Base-by-base conservation (phyloP, 768 basidiomycete species). In the Mycena albidolilacea region DNA sequence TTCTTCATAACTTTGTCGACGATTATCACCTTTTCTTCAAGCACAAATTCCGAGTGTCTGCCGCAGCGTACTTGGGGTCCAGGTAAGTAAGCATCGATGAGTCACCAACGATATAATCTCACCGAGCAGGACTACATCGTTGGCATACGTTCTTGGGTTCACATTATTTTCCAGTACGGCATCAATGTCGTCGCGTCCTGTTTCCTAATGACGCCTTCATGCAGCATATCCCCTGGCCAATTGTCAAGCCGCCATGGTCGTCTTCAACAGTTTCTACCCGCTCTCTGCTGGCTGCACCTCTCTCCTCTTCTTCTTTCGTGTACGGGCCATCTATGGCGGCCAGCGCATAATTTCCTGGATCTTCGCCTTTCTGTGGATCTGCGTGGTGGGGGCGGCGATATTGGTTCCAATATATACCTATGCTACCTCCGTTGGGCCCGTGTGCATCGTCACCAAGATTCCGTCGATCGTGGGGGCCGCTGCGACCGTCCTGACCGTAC, bases 1-100 rank as follows among this genome's bases (percentile, higher is more conserved):
- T 55, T 35, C 54, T 55, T 55, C 54, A 55, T 9, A 9, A 30
- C 12, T 3, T 55, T 15, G 30, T 23, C 9, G 54, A 9, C 7
- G 30, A 55, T 35, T 55, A 55, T 35, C 54, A 55, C 8, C 21
- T 55, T 35, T 55, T 55, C 7, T 55, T 55, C 54, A 55, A 55
- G 30, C 54, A 35, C 23, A 55, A 30, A 35, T 55, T 55, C 54
- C 54, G 23, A 30, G 2, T 9, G 10, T 30, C 54, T 30, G 10
- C 54, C 30, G 54, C 23, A 5, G 54, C 54, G 30, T 55, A 55
- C 14, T 3, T 55, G 11, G 54, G 11, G 11, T 55, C 54, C 54
- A 55, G 23, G 54, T 35, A 30, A 4, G 54, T 35, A 30, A 4
- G 4, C 3, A 7, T 10, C 5, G 12, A 21, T 30, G 11, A 6